A percentile compares a stretch with the other conserved stretches of the same genome.
These are phyloP conservation scores for Phytophthora crassamura DNA, from an alignment of 352 stramenopile species.

Conservation along the genomic window DNA sequence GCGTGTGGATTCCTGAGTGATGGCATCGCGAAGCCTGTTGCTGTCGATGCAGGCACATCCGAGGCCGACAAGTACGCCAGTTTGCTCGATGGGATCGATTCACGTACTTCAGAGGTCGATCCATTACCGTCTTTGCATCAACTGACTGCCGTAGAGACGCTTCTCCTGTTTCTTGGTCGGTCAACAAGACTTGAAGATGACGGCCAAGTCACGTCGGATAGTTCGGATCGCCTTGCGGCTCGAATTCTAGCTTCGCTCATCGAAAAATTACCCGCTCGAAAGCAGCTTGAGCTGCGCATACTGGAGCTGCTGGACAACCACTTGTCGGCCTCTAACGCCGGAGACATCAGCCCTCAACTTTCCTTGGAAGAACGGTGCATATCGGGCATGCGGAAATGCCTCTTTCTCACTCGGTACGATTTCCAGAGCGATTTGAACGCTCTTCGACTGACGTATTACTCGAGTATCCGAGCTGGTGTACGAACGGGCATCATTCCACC, in stretches of 20 bases:
- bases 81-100: neutral
- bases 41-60: constrained; percentile 12
- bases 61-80: neutral
- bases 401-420: constrained; percentile 51
- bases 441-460: constrained; percentile 48
- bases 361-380: constrained; percentile 27
- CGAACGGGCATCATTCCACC: constrained; percentile 51
- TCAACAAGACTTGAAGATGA: constrained; percentile 4
- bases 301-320: constrained; percentile 13
- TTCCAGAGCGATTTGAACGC: constrained; percentile 51
- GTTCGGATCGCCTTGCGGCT: constrained; percentile 24
- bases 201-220: constrained; percentile 7
- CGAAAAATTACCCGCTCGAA: constrained; percentile 22
- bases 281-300: constrained; percentile 11
- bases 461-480: constrained; percentile 42
- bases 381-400: constrained; percentile 26
- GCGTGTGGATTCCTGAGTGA: constrained; percentile 21
- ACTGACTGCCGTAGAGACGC: constrained; percentile 19
- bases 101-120: neutral
- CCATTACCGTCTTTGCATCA: neutral
- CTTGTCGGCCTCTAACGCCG: neutral
- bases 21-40: constrained; percentile 10
- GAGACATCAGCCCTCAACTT: neutral
- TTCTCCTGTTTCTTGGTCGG: constrained; percentile 26
- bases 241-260: constrained; percentile 14